A percentile compares a stretch with the other conserved stretches of the same genome.
These are phyloP conservation scores for Alternaria gansuensis DNA, from an alignment of 2,329 filamentous ascomycete genomes.

Conservation along the genomic window DNA sequence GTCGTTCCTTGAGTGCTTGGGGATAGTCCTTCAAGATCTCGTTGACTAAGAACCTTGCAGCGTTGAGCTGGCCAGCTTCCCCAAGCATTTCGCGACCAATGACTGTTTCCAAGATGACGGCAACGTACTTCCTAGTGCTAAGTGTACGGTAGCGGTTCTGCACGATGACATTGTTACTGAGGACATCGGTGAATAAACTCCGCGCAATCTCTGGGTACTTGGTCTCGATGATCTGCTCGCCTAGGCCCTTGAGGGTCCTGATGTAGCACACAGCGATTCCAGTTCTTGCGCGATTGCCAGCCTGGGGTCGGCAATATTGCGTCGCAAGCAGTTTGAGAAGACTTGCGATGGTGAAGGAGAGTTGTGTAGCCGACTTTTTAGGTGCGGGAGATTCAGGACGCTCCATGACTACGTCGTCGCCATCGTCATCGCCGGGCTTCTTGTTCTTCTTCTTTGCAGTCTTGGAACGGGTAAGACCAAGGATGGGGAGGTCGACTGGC, in stretches of 20 bases:
- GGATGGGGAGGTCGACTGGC: constrained; percentile 51
- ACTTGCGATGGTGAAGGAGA: constrained; percentile 79
- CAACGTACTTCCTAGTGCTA: constrained; percentile 83
- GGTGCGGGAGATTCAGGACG: constrained; percentile 78
- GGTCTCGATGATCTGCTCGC: constrained; percentile 81
- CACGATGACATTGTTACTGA: constrained; percentile 77
- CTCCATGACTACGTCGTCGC: constrained; percentile 74
- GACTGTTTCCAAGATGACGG: constrained; percentile 83
- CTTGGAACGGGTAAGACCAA: constrained; percentile 60
- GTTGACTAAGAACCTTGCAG: constrained; percentile 83
- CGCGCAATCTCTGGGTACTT: constrained; percentile 84
- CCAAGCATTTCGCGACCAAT: constrained; percentile 83
- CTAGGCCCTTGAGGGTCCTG: constrained; percentile 78
- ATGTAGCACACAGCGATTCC: constrained; percentile 89
- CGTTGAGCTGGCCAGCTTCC: constrained; percentile 86
- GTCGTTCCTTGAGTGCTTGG: constrained; percentile 83
- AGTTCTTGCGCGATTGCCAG: constrained; percentile 80
- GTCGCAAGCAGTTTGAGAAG: constrained; percentile 79
- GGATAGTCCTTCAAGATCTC: constrained; percentile 94
- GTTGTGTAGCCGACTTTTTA: constrained; percentile 73
- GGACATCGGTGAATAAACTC: constrained; percentile 80
- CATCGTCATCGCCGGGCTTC: constrained; percentile 68
- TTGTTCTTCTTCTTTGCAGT: constrained; percentile 77
- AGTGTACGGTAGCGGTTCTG: constrained; percentile 90
- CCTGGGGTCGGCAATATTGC: constrained; percentile 81